Evolutionary conservation across 2,329 filamentous ascomycete species (phyloP).

Genomic region (Fusarium vanettenii): DNA sequence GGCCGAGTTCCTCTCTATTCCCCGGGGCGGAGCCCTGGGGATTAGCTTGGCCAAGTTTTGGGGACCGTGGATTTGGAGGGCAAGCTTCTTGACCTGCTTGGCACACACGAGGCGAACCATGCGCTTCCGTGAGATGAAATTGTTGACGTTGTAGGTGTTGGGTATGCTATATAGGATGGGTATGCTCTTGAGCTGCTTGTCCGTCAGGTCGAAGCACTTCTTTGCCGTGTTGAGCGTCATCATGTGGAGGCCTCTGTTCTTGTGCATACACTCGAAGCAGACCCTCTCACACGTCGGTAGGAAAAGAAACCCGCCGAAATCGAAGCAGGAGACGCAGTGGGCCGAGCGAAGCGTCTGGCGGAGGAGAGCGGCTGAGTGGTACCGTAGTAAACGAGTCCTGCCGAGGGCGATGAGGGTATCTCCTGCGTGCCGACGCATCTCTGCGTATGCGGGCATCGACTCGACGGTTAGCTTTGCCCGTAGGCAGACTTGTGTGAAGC

Average conservation of each 20-base stretch:
- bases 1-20: neutral
- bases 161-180: conserved; percentile 25
- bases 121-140: neutral
- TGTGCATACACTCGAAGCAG: conserved; percentile 42
- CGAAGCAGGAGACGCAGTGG: conserved; percentile 40
- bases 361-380: conserved; percentile 34
- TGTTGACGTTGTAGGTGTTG: conserved; percentile 20
- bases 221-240: conserved; percentile 15
- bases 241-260: conserved; percentile 33
- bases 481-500: conserved; percentile 36
- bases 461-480: conserved; percentile 35
- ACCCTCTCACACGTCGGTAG: conserved; percentile 44
- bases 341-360: conserved; percentile 28
- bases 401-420: conserved; percentile 27
- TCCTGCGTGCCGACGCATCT: conserved; percentile 52
- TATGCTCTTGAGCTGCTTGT: conserved; percentile 15
- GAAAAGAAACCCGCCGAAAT: conserved; percentile 44
- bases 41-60: neutral
- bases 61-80: conserved; percentile 29
- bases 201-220: conserved; percentile 30
- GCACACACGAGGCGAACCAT: conserved; percentile 32
- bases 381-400: conserved; percentile 21
- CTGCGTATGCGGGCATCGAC: conserved; percentile 49
- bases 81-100: conserved; percentile 36
- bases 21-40: neutral